Conservation (phyloP, 192 early-diverging fungal genomes). For the Coemansia sp. region DNA sequence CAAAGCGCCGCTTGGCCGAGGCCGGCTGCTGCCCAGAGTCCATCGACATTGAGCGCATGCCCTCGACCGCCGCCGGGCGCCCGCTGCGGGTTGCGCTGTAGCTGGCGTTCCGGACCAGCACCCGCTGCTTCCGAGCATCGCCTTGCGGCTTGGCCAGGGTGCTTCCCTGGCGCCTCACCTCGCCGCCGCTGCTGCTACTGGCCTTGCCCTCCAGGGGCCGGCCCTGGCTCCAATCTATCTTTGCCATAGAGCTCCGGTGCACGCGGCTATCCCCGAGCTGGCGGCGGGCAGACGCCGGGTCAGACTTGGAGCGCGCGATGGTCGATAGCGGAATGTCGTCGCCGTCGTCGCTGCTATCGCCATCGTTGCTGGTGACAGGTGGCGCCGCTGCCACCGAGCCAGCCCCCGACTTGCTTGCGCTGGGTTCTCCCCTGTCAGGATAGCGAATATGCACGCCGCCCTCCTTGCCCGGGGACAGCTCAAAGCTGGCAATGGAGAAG, state of each 20-base stretch:
- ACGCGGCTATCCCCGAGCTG: not conserved
- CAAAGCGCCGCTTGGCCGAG: slow-evolving; percentile 11
- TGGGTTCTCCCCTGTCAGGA: slow-evolving; percentile 4
- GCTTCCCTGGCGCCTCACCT: not conserved
- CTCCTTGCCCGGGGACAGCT: slow-evolving; percentile 10
- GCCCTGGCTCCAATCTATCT: not conserved
- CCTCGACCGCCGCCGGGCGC: not conserved
- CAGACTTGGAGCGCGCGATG: slow-evolving; percentile 32
- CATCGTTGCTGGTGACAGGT: not conserved
- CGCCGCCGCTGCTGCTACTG: not conserved
- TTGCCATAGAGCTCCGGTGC: not conserved
- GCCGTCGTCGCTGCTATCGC: slow-evolving; percentile 15
- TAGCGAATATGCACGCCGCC: slow-evolving; percentile 26
- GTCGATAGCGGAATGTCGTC: slow-evolving; percentile 37
- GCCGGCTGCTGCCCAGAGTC: slow-evolving; percentile 2
- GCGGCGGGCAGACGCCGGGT: slow-evolving; percentile 22
- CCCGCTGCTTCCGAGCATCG: not conserved
- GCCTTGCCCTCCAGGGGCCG: not conserved
- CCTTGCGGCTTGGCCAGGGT: not conserved
- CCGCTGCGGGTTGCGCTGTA: not conserved
- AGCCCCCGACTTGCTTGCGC: not conserved
- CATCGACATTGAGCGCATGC: slow-evolving; percentile 18
- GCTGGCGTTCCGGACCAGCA: not conserved
- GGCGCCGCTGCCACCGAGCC: too few species aligned
- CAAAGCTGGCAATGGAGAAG: slow-evolving; percentile 30